These are phyloP conservation scores for Bothriochloa decipiens DNA, from an alignment of 176 grass and related monocot genomes.

Conservation along the genomic window DNA sequence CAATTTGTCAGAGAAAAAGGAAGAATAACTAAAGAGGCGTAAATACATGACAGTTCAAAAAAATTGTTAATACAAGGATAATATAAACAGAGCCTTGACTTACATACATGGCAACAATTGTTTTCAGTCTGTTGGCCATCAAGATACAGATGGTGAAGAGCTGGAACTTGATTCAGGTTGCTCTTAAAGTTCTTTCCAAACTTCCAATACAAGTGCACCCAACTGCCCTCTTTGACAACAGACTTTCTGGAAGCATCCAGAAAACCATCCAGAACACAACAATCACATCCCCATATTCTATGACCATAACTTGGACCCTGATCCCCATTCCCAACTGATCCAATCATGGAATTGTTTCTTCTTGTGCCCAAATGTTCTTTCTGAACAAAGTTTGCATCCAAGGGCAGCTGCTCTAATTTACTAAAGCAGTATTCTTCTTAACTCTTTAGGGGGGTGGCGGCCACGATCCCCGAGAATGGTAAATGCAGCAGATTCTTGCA, in stretches of 20 bases:
- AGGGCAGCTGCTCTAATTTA: constrained; percentile 34
- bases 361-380: constrained; percentile 30
- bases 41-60: constrained; percentile 12
- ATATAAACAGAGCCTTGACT: constrained; percentile 54
- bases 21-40: background rate
- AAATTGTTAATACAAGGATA: constrained; percentile 22
- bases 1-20: constrained; percentile 30
- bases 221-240: constrained; percentile 56
- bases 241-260: constrained; percentile 54
- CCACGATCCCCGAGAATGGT: constrained; percentile 63
- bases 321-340: constrained; percentile 33
- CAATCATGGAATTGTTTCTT: constrained; percentile 14
- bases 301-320: constrained; percentile 9
- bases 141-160: constrained; percentile 59
- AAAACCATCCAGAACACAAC: constrained; percentile 48
- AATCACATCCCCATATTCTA: constrained; percentile 47
- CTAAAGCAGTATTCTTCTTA: constrained; percentile 24
- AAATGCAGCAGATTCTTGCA: constrained; percentile 60
- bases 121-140: constrained; percentile 50
- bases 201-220: constrained; percentile 59
- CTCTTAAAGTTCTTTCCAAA: constrained; percentile 43
- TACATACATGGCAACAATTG: constrained; percentile 91
- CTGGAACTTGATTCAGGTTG: constrained; percentile 50
- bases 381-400: constrained; percentile 21
- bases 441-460: constrained; percentile 36